phyloP scores from a whole-genome alignment of 2,329 filamentous ascomycete genomes.

The Fusarium fujikuroi region DNA sequence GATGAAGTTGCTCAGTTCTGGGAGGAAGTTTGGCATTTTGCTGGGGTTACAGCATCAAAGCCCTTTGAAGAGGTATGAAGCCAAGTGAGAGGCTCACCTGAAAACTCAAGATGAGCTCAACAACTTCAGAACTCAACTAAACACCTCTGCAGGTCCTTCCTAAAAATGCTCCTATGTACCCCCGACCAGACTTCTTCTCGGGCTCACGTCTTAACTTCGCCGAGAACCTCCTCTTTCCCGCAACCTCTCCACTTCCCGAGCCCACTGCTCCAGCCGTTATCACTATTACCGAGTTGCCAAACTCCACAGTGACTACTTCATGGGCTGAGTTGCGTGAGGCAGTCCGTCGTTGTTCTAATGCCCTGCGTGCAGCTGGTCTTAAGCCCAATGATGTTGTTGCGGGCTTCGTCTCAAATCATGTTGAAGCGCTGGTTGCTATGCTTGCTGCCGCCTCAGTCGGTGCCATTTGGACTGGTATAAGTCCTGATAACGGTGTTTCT shows the following conservation, averaged over 20 bases:
- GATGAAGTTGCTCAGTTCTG: constrained; percentile 81
- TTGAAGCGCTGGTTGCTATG: constrained; percentile 88
- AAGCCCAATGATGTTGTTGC: constrained; percentile 66
- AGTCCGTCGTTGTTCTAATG: constrained; percentile 78
- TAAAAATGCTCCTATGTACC: constrained; percentile 77
- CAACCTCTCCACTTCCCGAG: constrained; percentile 52
- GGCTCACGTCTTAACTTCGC: constrained; percentile 89
- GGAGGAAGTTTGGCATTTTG: constrained; percentile 86
- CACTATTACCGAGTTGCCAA: constrained; percentile 78
- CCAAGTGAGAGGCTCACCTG: constrained; percentile 9
- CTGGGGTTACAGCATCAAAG: constrained; percentile 76
- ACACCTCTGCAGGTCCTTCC: constrained; percentile 71
- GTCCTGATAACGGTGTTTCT: constrained; percentile 90
- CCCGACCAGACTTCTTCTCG: constrained; percentile 86
- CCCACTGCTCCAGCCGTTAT: constrained; percentile 77
- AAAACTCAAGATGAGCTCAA: neutral
- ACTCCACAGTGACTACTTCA: constrained; percentile 66
- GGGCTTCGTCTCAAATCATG: constrained; percentile 89
- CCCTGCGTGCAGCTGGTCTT: constrained; percentile 74
- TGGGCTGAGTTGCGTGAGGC: constrained; percentile 85
- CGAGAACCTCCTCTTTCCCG: constrained; percentile 90
- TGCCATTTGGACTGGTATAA: constrained; percentile 92
- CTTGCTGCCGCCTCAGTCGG: constrained; percentile 84
- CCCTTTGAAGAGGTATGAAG: constrained; percentile 67
- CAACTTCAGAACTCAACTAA: constrained; percentile 15